Evolutionary conservation across 2,329 filamentous ascomycete species (phyloP), one percentile per base, ranked within the genome.

Genomic region (Blastomyces parvus): DNA sequence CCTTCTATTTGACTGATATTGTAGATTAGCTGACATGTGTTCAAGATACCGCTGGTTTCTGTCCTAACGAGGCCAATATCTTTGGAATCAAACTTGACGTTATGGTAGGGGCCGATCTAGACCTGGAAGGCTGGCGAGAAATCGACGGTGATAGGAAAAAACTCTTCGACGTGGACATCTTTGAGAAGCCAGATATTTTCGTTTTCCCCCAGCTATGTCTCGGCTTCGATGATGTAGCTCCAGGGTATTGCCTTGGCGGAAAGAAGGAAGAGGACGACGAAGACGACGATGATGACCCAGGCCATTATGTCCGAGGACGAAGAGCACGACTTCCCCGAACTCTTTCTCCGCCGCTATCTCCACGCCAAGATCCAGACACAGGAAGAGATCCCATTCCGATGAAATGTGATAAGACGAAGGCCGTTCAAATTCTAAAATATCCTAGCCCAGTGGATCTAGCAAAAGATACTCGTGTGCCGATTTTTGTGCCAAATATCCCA

Each of bases 1-100:
- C 50, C 9, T 14, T n/a, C 27, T 59, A 33, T 60, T 9, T 56
- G 27, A 27, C 14, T 27, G n/a, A n/a, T 1, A 27, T 40, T 2
- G 14, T 17, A n/a, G 25, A 25, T n/a, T 27, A 36, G 11, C 59
- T 53, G 13, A 61, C n/a, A 61, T 50, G n/a, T 22, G 19, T 61
- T 11, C 22, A 36, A 63, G 62, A 63, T 44, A 42, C 62, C 7
- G 44, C 36, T 9, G 62, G 62, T 36, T 63, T 63, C 56, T 63
- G 62, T 25, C 30, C 30, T 5, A 55, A 53, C 25, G 42, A 61
- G 14, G 30, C 57, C 17, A 59, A 61, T 19, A 58, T 59, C 9
- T 63, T 58, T 42, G 62, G 62, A 60, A 42, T 63, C 19, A 53
- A 42, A 11, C 33, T 63, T 42, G 62, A 63, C 56, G 44, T 52